phyloP scores from a whole-genome alignment of 2,329 filamentous ascomycete species.

The Didymella exigua region DNA sequence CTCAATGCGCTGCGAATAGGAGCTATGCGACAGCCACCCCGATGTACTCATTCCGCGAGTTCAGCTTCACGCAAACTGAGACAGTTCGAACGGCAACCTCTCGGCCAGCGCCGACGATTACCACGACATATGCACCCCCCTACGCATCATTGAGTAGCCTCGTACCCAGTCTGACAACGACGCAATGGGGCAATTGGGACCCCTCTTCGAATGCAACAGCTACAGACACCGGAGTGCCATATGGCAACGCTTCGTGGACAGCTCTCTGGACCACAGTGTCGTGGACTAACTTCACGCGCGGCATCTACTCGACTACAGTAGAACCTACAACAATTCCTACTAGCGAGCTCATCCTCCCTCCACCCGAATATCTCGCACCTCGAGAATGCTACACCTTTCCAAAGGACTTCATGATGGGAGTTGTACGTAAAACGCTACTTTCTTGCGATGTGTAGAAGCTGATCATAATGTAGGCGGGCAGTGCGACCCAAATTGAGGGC shows the following conservation, averaged over 20 bases:
- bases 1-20: conserved; percentile 35
- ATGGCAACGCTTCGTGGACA: conserved; percentile 50
- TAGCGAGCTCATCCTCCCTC: conserved; percentile 62
- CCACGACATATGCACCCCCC: conserved; percentile 45
- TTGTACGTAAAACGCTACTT: conserved; percentile 7
- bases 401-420: conserved; percentile 50
- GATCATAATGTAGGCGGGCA: conserved; percentile 21
- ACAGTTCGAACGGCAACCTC: conserved; percentile 49
- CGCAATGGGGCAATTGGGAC: conserved; percentile 52
- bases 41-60: conserved; percentile 39
- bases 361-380: conserved; percentile 57
- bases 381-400: conserved; percentile 59
- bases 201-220: conserved; percentile 42
- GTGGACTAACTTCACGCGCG: conserved; percentile 45
- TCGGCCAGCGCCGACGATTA: conserved; percentile 39
- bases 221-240: conserved; percentile 45
- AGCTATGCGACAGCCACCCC: conserved; percentile 36
- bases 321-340: conserved; percentile 61
- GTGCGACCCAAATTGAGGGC: conserved; percentile 38
- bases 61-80: conserved; percentile 49
- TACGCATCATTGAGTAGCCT: conserved; percentile 45
- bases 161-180: conserved; percentile 46
- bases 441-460: not conserved
- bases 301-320: conserved; percentile 59
- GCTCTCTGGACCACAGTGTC: conserved; percentile 45